Conservation (phyloP, 2,329 filamentous ascomycete species). For the Aspergillus tamarii region DNA sequence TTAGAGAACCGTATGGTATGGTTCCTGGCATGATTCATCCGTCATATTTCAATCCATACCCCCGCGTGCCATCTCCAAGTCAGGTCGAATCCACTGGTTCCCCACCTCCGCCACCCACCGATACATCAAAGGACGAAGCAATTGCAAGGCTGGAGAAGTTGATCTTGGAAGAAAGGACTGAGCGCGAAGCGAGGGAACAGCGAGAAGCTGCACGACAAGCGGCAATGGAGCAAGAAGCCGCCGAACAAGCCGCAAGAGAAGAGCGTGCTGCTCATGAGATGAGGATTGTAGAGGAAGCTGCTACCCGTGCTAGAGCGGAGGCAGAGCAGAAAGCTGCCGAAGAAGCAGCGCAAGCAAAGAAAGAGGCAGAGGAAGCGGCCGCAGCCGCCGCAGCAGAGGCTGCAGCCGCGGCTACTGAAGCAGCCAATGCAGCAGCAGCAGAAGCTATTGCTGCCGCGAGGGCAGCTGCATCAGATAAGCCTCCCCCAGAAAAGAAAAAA, state of each 20-base stretch:
- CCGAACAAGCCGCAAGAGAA: conserved; percentile 33
- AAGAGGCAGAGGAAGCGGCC: conserved; percentile 47
- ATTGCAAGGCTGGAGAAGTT: conserved; percentile 66
- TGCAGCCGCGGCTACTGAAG: conserved; percentile 41
- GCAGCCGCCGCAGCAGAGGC: conserved; percentile 44
- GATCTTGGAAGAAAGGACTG: conserved; percentile 49
- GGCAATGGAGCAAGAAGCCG: conserved; percentile 57
- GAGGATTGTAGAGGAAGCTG: conserved; percentile 47
- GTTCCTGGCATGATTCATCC: conserved; percentile 38
- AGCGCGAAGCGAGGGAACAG: conserved; percentile 43
- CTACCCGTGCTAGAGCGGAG: conserved; percentile 53
- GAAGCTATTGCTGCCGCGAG: conserved; percentile 40
- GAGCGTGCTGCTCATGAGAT: conserved; percentile 46
- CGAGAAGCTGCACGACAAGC: conserved; percentile 45
- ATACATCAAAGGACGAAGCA: conserved; percentile 59
- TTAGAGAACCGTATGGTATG: conserved; percentile 38
- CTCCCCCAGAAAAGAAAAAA: conserved; percentile 63
- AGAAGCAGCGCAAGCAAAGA: conserved; percentile 52
- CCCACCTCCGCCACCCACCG: conserved; percentile 40
- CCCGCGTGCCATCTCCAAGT: conserved; percentile 38
- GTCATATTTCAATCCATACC: conserved; percentile 41
- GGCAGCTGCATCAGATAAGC: conserved; percentile 36
- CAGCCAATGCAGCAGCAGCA: conserved; percentile 40
- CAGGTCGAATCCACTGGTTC: conserved; percentile 31
- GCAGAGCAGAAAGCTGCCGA: conserved; percentile 50